A percentile compares a stretch with the other conserved stretches of the same genome.
These are phyloP conservation scores for Erodium maritimum DNA, from an alignment of 345 rosid species.

Conservation along the genomic window DNA sequence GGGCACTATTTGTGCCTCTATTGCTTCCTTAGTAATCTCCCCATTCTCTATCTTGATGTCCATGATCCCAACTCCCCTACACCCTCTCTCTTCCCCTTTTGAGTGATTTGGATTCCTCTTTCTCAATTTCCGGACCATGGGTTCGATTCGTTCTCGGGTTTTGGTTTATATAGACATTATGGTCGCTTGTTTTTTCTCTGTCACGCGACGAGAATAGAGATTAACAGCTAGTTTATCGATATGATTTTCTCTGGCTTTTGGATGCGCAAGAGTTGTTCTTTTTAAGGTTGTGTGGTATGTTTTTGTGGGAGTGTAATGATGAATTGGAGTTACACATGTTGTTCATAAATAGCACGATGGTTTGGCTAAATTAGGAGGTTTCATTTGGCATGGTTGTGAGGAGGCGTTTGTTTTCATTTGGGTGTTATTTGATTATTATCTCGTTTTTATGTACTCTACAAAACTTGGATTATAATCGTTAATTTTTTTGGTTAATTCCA, in stretches of 20 bases:
- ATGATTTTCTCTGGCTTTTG: too few relatives aligned
- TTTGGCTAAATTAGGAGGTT: neutral
- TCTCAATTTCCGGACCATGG: neutral
- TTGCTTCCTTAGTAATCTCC: neutral
- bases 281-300: too few relatives aligned
- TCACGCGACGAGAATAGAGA: too few relatives aligned
- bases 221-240: too few relatives aligned
- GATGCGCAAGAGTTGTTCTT: too few relatives aligned
- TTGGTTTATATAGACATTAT: neutral
- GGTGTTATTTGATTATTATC: too few relatives aligned
- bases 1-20: neutral
- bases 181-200: too few relatives aligned
- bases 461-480: too few relatives aligned
- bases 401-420: too few relatives aligned
- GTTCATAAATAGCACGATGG: neutral
- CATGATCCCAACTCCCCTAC: neutral
- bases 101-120: neutral
- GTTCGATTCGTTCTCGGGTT: neutral
- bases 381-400: neutral
- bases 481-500: too few relatives aligned
- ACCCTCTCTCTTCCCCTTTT: neutral
- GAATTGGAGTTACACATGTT: neutral
- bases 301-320: neutral
- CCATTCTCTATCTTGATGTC: neutral
- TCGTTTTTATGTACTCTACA: too few relatives aligned